Conservation (phyloP, 2,329 filamentous ascomycete genomes). For the Aureobasidium sp. region DNA sequence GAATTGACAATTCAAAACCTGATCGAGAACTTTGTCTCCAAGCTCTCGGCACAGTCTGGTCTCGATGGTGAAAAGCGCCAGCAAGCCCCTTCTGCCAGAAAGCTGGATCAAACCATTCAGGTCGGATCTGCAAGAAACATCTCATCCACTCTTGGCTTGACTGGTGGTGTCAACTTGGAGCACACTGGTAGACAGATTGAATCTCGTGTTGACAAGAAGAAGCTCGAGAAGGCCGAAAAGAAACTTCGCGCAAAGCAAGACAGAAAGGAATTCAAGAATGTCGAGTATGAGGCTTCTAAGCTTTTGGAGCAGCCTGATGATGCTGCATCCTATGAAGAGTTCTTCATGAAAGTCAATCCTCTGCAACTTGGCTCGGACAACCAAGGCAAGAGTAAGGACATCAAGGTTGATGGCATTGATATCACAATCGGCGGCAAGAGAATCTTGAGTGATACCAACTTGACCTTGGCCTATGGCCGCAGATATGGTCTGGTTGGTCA, state of each 20-base stretch:
- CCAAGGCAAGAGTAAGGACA: constrained; percentile 83
- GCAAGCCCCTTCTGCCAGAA: constrained; percentile 67
- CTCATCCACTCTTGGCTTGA: constrained; percentile 85
- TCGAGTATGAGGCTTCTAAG: constrained; percentile 92
- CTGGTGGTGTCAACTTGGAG: constrained; percentile 82
- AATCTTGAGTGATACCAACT: constrained; percentile 81
- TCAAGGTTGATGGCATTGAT: constrained; percentile 95
- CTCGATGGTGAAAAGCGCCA: constrained; percentile 57
- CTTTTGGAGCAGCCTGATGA: constrained; percentile 76
- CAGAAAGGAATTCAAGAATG: constrained; percentile 96
- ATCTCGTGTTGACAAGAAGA: constrained; percentile 96
- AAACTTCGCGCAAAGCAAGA: constrained; percentile 98
- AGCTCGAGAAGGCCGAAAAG: constrained; percentile 94
- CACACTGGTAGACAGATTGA: constrained; percentile 90
- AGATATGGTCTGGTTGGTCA: constrained; percentile 96
- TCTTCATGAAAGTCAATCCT: constrained; percentile 99
- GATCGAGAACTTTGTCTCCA: constrained; percentile 82
- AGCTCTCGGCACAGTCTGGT: constrained; percentile 66
- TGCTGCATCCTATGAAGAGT: constrained; percentile 92
- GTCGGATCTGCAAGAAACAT: constrained; percentile 91
- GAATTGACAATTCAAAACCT: constrained; percentile 72
- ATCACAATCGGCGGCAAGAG: constrained; percentile 82
- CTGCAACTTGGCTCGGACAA: constrained; percentile 72
- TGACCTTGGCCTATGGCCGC: constrained; percentile 85
- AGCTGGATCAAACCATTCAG: constrained; percentile 89